Conservation (phyloP, 441 rosid genomes). For the Gossypium laxum region DNA sequence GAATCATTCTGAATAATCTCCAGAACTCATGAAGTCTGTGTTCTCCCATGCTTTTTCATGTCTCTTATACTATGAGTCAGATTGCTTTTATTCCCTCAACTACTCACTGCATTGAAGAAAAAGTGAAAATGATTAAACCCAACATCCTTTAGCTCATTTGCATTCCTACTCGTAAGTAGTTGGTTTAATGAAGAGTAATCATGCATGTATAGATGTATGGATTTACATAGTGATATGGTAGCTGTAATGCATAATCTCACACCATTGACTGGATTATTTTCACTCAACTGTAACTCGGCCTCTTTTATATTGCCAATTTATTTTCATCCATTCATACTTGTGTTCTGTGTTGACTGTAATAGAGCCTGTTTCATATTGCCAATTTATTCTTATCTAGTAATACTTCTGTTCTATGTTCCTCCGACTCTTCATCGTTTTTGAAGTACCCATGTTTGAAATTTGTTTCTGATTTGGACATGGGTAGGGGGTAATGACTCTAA, state of each 20-base stretch:
- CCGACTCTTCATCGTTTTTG: neutral
- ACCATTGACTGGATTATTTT: neutral
- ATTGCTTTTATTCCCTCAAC: neutral
- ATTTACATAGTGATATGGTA: neutral
- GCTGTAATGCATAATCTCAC: neutral
- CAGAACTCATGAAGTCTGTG: neutral
- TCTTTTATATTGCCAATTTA: neutral
- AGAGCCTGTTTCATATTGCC: neutral
- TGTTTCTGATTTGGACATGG: neutral
- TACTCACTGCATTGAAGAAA: neutral
- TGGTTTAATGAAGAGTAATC: neutral
- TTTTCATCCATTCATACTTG: neutral
- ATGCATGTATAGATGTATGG: neutral
- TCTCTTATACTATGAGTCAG: neutral
- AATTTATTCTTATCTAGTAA: neutral
- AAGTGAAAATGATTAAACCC: neutral
- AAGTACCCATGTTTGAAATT: neutral
- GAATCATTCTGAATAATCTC: neutral
- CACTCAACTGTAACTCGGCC: neutral
- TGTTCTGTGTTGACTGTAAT: neutral
- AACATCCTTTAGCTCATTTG: neutral
- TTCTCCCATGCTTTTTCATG: neutral
- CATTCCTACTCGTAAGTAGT: neutral
- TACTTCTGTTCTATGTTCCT: neutral
- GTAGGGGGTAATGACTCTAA: neutral